Evolutionary conservation across 208 protist genomes (phyloP), one percentile per base, ranked within the genome.

Genomic region (Acanthamoeba royreba): DNA sequence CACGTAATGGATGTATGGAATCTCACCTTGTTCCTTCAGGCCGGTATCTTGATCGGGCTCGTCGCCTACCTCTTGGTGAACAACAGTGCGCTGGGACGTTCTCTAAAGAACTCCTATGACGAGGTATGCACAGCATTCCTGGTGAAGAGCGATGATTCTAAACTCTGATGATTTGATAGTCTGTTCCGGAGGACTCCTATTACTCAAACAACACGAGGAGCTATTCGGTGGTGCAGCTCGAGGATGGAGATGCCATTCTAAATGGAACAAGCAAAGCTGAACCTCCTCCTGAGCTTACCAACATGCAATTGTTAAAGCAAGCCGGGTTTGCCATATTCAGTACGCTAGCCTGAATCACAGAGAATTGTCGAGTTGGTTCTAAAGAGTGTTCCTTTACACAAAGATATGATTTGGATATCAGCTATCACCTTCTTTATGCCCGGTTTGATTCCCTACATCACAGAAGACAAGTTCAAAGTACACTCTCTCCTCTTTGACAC

Each of bases 381-480:
- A n/a, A n/a, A n/a, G n/a, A n/a, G n/a, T n/a, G n/a, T n/a, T n/a
- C n/a, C n/a, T n/a, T n/a, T n/a, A n/a, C n/a, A n/a, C n/a, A n/a
- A n/a, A 87, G 79, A 87, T n/a, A 87, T 87, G 79, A 40, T 87
- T 35, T 87, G 79, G 79, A 58, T 87, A 7, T 87, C 79, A 15
- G 31, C 46, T 5, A 55, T 58, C n/a, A 87, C 79, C 11, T 87
- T 87, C 40, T 87, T 87, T 45, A 87, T 87, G 79, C 79, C 79
- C 7, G 79, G 79, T 2, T 45, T 87, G 43, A 87, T 87, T 19
- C 49, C 79, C 19, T 87, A 87, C 49, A 87, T 87, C 46, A 87
- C 79, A 35, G 55, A 15, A 55, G 49, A 87, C 79, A 87, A 87
- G 79, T n/a, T 77, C 33, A 77, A 77, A 28, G 55, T 66, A n/a